These are phyloP conservation scores for Blastocystis sp. DNA, from an alignment of 352 stramenopile species.

Conservation along the genomic window DNA sequence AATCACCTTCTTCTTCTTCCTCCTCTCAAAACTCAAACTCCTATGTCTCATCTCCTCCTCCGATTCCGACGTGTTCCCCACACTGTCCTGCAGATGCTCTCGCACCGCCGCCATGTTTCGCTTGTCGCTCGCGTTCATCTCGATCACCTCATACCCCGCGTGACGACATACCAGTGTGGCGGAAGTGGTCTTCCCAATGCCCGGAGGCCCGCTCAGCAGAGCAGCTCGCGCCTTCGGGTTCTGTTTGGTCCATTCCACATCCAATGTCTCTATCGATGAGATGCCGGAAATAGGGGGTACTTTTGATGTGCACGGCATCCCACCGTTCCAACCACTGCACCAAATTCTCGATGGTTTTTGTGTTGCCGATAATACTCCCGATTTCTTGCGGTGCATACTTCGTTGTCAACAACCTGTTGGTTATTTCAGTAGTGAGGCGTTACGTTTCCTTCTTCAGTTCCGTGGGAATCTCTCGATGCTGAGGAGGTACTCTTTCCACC, in stretches of 20 bases:
- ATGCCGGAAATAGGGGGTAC: conserved; percentile 14
- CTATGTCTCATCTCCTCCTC: neutral
- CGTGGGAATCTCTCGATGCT: neutral
- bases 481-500: neutral
- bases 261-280: conserved; percentile 2
- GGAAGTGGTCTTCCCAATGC: conserved; percentile 88
- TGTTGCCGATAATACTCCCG: conserved; percentile 75
- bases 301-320: conserved; percentile 72
- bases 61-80: conserved; percentile 59
- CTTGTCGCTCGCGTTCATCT: conserved; percentile 95
- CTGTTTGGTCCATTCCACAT: conserved; percentile 72
- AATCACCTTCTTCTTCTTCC: conserved; percentile 6
- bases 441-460: neutral
- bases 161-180: conserved; percentile 85
- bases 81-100: conserved; percentile 81
- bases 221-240: conserved; percentile 87
- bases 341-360: conserved; percentile 63
- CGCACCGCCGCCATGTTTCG: conserved; percentile 92
- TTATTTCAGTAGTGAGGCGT: neutral
- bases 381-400: conserved; percentile 70
- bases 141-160: conserved; percentile 86
- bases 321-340: conserved; percentile 72
- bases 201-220: conserved; percentile 88
- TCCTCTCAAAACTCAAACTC: neutral
- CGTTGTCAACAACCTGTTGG: conserved; percentile 30